phyloP scores from a whole-genome alignment of 768 basidiomycete species.

The Filobasidium floriforme region DNA sequence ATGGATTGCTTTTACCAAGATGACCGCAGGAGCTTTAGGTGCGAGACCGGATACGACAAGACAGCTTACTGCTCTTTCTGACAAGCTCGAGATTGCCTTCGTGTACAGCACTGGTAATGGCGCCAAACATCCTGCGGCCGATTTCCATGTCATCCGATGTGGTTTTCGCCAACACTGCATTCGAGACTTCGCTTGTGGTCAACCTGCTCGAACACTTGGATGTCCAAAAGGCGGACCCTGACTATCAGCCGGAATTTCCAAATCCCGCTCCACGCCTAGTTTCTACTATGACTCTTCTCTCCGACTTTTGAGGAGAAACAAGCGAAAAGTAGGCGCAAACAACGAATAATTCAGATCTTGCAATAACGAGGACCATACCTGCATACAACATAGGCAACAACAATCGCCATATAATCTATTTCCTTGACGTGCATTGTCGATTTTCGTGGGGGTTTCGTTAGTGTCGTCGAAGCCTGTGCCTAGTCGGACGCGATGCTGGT shows the following conservation, averaged over 20 bases:
- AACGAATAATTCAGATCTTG: too few relatives aligned
- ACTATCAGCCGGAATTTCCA: slow-evolving; percentile 55
- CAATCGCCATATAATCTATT: background rate
- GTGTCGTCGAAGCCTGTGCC: background rate
- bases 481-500: background rate
- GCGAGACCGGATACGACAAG: slow-evolving; percentile 1
- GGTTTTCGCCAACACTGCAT: slow-evolving; percentile 86
- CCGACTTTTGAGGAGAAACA: background rate
- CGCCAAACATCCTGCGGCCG: slow-evolving; percentile 79
- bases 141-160: slow-evolving; percentile 78
- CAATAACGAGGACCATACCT: background rate
- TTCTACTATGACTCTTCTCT: background rate
- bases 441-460: background rate
- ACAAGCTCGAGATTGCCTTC: background rate
- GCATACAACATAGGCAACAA: background rate
- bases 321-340: background rate
- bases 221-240: slow-evolving; percentile 64
- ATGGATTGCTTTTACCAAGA: slow-evolving; percentile 57
- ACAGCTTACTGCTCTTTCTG: background rate
- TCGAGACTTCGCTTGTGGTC: slow-evolving; percentile 80
- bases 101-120: slow-evolving; percentile 67
- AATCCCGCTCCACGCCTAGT: background rate
- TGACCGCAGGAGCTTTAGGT: slow-evolving; percentile 74
- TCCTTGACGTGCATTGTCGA: background rate
- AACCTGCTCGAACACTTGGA: slow-evolving; percentile 73